These are phyloP conservation scores for Miscanthus lutarioriparius DNA, from an alignment of 176 grass and related monocot genomes.

Conservation along the genomic window DNA sequence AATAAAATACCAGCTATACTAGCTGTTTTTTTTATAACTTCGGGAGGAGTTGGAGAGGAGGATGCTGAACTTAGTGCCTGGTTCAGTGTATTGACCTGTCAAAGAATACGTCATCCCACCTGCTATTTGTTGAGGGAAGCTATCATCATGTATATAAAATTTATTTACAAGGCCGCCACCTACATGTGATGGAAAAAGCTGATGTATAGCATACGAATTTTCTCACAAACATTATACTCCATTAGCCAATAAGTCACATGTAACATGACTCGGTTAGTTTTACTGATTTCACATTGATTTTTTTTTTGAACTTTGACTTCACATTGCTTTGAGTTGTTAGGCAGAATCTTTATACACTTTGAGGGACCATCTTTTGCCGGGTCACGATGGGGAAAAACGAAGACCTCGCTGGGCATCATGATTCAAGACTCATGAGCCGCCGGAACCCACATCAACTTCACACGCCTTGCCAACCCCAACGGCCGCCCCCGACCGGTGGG, in stretches of 20 bases:
- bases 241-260: conserved; percentile 2
- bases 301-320: too few relatives aligned
- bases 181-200: not conserved
- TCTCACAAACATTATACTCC: not conserved
- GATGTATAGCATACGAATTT: not conserved
- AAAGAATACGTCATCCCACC: not conserved
- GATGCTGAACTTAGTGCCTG: too few relatives aligned
- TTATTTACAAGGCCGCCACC: too few relatives aligned
- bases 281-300: not conserved
- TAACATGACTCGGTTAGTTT: not conserved
- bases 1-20: too few relatives aligned
- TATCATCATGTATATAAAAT: too few relatives aligned
- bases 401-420: too few relatives aligned
- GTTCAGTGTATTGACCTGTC: not conserved
- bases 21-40: too few relatives aligned
- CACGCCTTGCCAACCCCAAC: conserved; percentile 18
- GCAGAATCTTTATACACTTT: conserved; percentile 12
- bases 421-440: not conserved
- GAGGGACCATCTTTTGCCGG: too few relatives aligned
- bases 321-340: not conserved
- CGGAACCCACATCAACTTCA: not conserved
- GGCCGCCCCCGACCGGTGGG: conserved; percentile 34
- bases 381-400: too few relatives aligned
- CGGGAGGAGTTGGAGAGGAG: too few relatives aligned
- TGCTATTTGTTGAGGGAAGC: not conserved